These are phyloP conservation scores for Mycena galericulata DNA, from an alignment of 768 basidiomycete genomes.

Conservation along the genomic window DNA sequence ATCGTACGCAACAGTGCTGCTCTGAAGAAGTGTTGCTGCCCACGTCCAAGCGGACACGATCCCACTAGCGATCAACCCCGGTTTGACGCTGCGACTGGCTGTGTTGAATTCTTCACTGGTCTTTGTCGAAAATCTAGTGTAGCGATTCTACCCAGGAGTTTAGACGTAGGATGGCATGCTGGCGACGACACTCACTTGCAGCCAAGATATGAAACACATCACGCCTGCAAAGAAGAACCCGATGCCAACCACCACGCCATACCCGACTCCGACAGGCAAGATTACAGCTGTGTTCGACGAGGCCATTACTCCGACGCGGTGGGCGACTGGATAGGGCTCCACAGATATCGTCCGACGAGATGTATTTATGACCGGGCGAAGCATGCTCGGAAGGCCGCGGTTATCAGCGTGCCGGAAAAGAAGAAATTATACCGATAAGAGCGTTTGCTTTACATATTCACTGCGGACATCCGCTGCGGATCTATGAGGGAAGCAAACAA, in stretches of 20 bases:
- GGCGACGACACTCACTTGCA: background rate
- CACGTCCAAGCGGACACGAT: slow-evolving; percentile 60
- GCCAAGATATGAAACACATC: slow-evolving; percentile 13
- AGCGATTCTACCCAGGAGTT: slow-evolving; percentile 21
- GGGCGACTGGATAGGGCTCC: too few relatives aligned
- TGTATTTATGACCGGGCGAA: too few relatives aligned
- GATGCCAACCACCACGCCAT: slow-evolving; percentile 20
- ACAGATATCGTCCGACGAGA: too few relatives aligned
- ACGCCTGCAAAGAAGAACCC: slow-evolving; percentile 19
- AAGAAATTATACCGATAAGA: too few relatives aligned
- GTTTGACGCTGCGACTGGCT: slow-evolving; percentile 26
- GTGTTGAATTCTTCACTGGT: slow-evolving; percentile 27
- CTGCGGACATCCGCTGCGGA: too few relatives aligned
- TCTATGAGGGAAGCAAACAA: too few relatives aligned
- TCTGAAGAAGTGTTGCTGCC: slow-evolving; percentile 68
- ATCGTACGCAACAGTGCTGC: slow-evolving; percentile 63
- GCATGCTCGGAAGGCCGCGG: too few relatives aligned
- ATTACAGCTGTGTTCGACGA: background rate
- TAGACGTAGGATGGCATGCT: background rate
- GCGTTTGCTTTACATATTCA: too few relatives aligned
- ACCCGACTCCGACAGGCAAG: slow-evolving; percentile 19
- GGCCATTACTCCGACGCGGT: background rate
- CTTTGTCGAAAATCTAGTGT: slow-evolving; percentile 8
- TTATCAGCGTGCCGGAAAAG: too few relatives aligned
- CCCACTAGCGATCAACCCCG: slow-evolving; percentile 23